Evolutionary conservation across 2,329 filamentous ascomycete genomes (phyloP).

Genomic region (Fusarium agapanthi): DNA sequence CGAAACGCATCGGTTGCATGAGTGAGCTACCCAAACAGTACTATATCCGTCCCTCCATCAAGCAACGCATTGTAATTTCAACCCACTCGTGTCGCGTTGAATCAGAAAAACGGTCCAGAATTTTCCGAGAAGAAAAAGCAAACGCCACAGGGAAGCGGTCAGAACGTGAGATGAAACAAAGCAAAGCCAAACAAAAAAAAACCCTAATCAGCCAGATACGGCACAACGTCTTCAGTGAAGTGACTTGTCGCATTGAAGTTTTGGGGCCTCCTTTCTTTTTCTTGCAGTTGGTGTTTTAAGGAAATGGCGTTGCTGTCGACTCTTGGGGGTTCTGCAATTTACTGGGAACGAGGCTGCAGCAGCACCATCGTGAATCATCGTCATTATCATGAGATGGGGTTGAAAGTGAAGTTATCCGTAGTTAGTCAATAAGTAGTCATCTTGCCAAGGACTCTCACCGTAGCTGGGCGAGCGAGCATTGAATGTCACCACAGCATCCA

Average conservation of each 20-base stretch:
- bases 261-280: slow-evolving; percentile 4
- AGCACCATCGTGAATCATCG: background rate
- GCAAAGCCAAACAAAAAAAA: slow-evolving; percentile 5
- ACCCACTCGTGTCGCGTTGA: background rate
- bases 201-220: background rate
- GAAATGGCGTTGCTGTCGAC: slow-evolving; percentile 19
- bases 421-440: background rate
- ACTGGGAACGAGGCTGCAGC: slow-evolving; percentile 11
- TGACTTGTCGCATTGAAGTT: slow-evolving; percentile 13
- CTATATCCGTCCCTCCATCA: slow-evolving; percentile 7
- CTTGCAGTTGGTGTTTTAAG: background rate
- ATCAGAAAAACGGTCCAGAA: slow-evolving; percentile 20
- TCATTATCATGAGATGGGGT: background rate
- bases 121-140: slow-evolving; percentile 40
- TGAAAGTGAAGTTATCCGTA: background rate
- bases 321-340: slow-evolving; percentile 3
- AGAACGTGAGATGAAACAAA: slow-evolving; percentile 22
- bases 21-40: background rate
- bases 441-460: slow-evolving; percentile 11
- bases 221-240: slow-evolving; percentile 14
- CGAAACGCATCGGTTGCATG: slow-evolving; percentile 21
- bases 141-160: slow-evolving; percentile 27
- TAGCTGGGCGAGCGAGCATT: slow-evolving; percentile 1
- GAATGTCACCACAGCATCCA: slow-evolving; percentile 18
- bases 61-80: background rate